Evolutionary conservation across 768 basidiomycete genomes (phyloP).

Genomic region (Amanita phalloides): DNA sequence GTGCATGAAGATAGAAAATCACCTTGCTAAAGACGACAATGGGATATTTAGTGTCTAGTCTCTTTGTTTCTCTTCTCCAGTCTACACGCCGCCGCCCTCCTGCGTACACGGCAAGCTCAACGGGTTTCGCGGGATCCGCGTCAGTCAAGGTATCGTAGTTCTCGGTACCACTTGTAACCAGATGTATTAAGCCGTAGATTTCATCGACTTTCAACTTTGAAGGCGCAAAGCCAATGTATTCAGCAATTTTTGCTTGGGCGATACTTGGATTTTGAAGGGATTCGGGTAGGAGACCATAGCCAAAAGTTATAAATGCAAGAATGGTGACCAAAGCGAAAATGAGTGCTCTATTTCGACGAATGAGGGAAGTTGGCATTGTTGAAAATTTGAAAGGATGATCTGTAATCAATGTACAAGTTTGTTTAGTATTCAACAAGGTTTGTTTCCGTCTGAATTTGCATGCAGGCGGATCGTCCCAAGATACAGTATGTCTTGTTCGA

Average conservation of each 20-base stretch:
- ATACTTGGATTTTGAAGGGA: slow-evolving; percentile 12
- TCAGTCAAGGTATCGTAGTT: slow-evolving; percentile 29
- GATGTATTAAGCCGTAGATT: slow-evolving; percentile 61
- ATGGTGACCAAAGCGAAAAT: slow-evolving; percentile 33
- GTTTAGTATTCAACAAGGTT: too few species aligned
- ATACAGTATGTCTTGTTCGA: slow-evolving; percentile 64
- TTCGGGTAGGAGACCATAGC: slow-evolving; percentile 14
- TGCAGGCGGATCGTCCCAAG: slow-evolving; percentile 9
- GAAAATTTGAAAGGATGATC: neutral
- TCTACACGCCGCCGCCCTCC: slow-evolving; percentile 28
- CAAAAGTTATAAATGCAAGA: slow-evolving; percentile 19
- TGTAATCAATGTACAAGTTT: too few species aligned
- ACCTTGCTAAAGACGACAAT: slow-evolving; percentile 81
- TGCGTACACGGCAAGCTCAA: slow-evolving; percentile 47
- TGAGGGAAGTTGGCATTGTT: neutral
- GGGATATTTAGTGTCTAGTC: slow-evolving; percentile 41
- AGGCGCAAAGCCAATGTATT: slow-evolving; percentile 12
- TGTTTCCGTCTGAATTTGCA: neutral
- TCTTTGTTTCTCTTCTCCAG: slow-evolving; percentile 31
- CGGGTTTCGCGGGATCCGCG: slow-evolving; percentile 34
- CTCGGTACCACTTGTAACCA: slow-evolving; percentile 40
- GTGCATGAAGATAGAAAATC: slow-evolving; percentile 10
- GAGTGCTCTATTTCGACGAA: slow-evolving; percentile 15
- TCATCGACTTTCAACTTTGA: slow-evolving; percentile 33
- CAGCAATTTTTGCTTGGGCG: slow-evolving; percentile 27